Percentiles rank a stretch among this genome's conserved stretches.
Evolutionary conservation across 2,329 filamentous ascomycete species (phyloP).

Genomic region (Ophiocordyceps camponoti-saundersi): DNA sequence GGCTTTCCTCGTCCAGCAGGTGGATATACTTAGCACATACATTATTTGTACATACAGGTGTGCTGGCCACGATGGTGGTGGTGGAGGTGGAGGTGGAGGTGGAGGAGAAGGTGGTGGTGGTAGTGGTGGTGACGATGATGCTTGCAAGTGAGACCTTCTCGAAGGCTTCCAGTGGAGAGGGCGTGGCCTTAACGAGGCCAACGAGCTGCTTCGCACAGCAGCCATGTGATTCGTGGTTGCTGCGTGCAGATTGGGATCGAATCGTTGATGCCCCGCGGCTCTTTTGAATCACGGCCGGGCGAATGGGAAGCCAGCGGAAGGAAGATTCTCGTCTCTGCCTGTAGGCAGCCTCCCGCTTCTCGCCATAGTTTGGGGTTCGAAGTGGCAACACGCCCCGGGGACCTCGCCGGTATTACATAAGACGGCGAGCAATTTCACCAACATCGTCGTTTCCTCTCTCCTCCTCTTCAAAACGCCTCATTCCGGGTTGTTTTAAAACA

Average conservation of each 20-base stretch:
- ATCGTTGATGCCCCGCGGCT: background rate
- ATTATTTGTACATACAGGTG: too few relatives aligned
- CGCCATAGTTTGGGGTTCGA: too few relatives aligned
- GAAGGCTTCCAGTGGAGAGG: conserved; percentile 1
- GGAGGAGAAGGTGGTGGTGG: too few relatives aligned
- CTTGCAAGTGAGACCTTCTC: conserved; percentile 1
- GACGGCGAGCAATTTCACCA: background rate
- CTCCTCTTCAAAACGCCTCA: background rate
- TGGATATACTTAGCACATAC: background rate
- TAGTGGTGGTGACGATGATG: background rate
- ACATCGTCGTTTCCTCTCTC: background rate
- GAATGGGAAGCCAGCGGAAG: conserved; percentile 1
- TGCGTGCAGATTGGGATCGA: conserved; percentile 2
- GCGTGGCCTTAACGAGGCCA: background rate
- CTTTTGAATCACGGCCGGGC: background rate
- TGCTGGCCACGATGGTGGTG: too few relatives aligned
- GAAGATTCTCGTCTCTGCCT: background rate
- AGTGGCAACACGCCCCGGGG: background rate
- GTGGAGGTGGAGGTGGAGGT: too few relatives aligned
- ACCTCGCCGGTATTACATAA: background rate
- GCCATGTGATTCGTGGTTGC: conserved; percentile 1
- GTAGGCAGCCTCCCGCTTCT: too few relatives aligned
- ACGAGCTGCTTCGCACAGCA: background rate
- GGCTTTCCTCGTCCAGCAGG: background rate
- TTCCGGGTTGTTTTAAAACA: too few relatives aligned